Evolutionary conservation across 176 grass and related monocot genomes (phyloP).

Genomic region (Melocanna baccifera): DNA sequence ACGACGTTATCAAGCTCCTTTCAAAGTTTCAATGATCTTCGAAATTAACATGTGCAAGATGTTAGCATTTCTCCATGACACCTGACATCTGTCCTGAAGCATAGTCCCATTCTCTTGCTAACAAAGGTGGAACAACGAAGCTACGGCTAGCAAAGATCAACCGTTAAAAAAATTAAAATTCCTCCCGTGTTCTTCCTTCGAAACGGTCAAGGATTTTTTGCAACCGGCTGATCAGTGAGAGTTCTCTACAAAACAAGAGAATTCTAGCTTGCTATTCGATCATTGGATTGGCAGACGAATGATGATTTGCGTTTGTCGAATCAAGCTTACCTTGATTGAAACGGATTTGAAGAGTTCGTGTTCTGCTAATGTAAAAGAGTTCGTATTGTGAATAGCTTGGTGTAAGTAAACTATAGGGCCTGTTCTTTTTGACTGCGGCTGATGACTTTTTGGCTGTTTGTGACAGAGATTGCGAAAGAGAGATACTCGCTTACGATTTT

Average conservation of each 20-base stretch:
- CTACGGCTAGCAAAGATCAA: not conserved
- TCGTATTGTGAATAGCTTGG: not conserved
- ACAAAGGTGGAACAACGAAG: not conserved
- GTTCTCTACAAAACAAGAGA: not conserved
- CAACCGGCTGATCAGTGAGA: not conserved
- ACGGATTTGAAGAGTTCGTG: not conserved
- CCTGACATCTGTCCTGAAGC: not conserved
- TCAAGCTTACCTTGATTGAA: not conserved
- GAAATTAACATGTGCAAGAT: not conserved
- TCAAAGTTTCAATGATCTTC: not conserved
- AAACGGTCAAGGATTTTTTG: not conserved
- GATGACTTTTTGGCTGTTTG: too few relatives aligned
- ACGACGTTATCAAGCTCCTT: not conserved
- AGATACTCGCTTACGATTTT: too few relatives aligned
- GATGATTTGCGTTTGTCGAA: not conserved
- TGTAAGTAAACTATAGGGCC: not conserved
- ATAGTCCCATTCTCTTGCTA: not conserved
- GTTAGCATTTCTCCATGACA: not conserved
- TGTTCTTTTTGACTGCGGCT: too few relatives aligned
- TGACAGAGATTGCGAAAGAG: too few relatives aligned
- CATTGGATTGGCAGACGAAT: not conserved
- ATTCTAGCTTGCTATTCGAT: not conserved
- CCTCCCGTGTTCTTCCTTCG: not conserved
- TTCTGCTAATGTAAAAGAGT: not conserved
- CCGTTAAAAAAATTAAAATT: not conserved